Percentiles rank a stretch among this genome's conserved stretches.
These are phyloP conservation scores for Moricandia arvensis DNA, from an alignment of 345 rosid species.

Conservation along the genomic window DNA sequence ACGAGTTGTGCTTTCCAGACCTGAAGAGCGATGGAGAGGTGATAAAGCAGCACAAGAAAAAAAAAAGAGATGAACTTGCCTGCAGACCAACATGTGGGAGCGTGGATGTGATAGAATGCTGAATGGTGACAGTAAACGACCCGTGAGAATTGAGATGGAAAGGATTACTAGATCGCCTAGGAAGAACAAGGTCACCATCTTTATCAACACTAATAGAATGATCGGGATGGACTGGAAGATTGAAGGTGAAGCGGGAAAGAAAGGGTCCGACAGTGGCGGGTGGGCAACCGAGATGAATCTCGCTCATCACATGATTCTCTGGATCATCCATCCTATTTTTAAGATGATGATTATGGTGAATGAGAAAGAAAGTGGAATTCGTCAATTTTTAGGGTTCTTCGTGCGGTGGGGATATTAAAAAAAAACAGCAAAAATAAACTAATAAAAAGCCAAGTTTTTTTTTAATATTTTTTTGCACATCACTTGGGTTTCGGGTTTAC, in stretches of 20 bases:
- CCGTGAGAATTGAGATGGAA: not conserved
- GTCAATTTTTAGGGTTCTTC: not conserved
- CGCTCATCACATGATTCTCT: constrained; percentile 71
- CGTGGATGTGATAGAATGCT: constrained; percentile 70
- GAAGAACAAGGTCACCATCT: constrained; percentile 84
- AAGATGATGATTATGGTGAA: not conserved
- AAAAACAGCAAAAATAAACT: not conserved
- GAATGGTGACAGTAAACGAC: constrained; percentile 54
- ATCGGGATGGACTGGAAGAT: constrained; percentile 51
- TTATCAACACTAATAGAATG: constrained; percentile 41
- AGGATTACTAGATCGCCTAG: constrained; percentile 55
- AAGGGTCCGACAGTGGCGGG: constrained; percentile 53
- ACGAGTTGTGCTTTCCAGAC: constrained; percentile 86
- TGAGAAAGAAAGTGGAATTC: not conserved
- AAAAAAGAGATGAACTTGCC: constrained; percentile 39
- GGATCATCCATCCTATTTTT: constrained; percentile 14
- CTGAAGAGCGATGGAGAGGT: constrained; percentile 39
- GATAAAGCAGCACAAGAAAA: not conserved
- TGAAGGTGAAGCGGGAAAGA: constrained; percentile 60
- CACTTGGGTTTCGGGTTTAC: not conserved
- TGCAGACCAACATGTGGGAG: constrained; percentile 80
- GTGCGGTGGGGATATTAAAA: not conserved
- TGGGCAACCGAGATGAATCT: constrained; percentile 82
- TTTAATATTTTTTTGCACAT: not conserved
- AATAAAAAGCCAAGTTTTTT: not conserved